Base-by-base conservation (phyloP, 495 filamentous ascomycete genomes). In the Melanomma pulvis-pyrius region DNA sequence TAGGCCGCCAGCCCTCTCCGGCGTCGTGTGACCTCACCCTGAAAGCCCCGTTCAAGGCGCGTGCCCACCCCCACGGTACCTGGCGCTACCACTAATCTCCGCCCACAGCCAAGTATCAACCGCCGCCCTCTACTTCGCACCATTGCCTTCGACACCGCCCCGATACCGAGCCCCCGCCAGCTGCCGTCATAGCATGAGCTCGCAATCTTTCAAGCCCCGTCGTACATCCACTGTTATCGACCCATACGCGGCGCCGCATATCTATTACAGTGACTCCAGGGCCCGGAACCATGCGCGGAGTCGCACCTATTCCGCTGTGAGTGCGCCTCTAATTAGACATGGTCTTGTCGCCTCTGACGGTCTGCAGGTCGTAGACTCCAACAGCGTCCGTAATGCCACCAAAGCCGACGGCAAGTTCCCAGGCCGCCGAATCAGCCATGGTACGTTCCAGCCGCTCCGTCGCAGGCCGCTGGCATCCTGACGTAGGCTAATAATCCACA, bases 251-350 rank as follows among this genome's bases (percentile, higher is more conserved):
- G 70, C 79, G 1, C 70, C 81, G 9, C 73, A 79, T 49, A 72
- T 81, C 52, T 82, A 82, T 67, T 82, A 82, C 71, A 80, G 79
- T 36, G 72, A 77, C 32, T 72, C 74, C 11, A 73, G 80, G 60
- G 39, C 29, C 63, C 65, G 72, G 70, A 77, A 74, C 50, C 69
- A 80, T 58, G 72, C 68, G 34, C 72, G 78, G 28, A 67, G 67
- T 28, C 71, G 80, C 34, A 84, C 81, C 30, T 82, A 78, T 54
- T 83, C 81, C 1, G 74, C 76, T 30, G 79, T 81, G 66, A 62
- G 76, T 73, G 0, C 12, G 41, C 39, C 26, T 19, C 30, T 6
- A 22, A 3, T 25, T 25, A 25, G 8, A 9, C 22, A 50, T 26
- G 11, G 5, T 44, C 41, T 3, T 2, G 24, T 22, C 7, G 49